Evolutionary conservation across 2,329 filamentous ascomycete genomes (phyloP).

Genomic region (Monosporascus cannonballus): DNA sequence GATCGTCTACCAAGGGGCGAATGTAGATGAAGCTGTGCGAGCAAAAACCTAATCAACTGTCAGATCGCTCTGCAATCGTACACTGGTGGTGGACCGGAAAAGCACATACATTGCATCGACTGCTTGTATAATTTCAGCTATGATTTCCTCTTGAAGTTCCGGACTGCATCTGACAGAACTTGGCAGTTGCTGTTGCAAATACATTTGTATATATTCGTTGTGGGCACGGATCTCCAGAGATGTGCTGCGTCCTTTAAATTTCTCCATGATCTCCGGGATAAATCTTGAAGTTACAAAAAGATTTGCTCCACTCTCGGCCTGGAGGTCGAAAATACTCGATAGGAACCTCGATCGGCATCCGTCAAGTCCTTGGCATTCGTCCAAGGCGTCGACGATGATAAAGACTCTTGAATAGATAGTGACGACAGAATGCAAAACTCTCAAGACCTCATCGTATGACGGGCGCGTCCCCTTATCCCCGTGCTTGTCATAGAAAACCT

Average conservation of each 20-base stretch:
- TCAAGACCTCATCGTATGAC: slow-evolving; percentile 12
- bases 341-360: slow-evolving; percentile 4
- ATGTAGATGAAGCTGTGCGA: slow-evolving; percentile 29
- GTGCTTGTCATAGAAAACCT: slow-evolving; percentile 19
- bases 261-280: slow-evolving; percentile 9
- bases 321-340: slow-evolving; percentile 6
- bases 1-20: slow-evolving; percentile 24
- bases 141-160: slow-evolving; percentile 14
- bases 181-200: slow-evolving; percentile 18
- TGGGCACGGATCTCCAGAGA: slow-evolving; percentile 24
- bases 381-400: slow-evolving; percentile 13
- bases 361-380: slow-evolving; percentile 8
- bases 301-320: slow-evolving; percentile 1
- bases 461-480: slow-evolving; percentile 14
- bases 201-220: slow-evolving; percentile 22
- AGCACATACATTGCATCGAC: slow-evolving; percentile 25
- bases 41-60: slow-evolving; percentile 25
- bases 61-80: no score
- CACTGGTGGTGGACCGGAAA: no score
- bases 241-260: slow-evolving; percentile 1
- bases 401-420: slow-evolving; percentile 15
- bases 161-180: slow-evolving; percentile 5
- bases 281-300: slow-evolving; percentile 13
- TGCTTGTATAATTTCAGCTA: slow-evolving; percentile 9
- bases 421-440: slow-evolving; percentile 8